phyloP scores from a whole-genome alignment of 2,329 filamentous ascomycete species.

The Colletotrichum sp. region DNA sequence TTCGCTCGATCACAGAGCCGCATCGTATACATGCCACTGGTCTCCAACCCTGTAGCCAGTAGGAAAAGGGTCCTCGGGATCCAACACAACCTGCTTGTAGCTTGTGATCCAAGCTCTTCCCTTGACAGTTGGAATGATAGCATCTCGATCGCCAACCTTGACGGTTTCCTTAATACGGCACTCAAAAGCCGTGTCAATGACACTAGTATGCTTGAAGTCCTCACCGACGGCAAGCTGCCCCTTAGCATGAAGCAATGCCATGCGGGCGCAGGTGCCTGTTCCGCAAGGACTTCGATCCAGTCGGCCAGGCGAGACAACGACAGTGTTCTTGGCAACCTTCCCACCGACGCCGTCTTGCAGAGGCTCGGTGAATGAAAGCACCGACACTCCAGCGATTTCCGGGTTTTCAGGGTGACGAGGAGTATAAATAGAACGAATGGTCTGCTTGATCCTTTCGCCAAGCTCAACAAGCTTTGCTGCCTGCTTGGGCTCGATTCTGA shows the following conservation, averaged over 20 bases:
- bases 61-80: constrained; percentile 49
- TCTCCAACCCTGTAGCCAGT: constrained; percentile 28
- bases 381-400: constrained; percentile 43
- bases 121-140: constrained; percentile 44
- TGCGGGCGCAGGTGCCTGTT: constrained; percentile 46
- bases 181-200: constrained; percentile 44
- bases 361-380: constrained; percentile 42
- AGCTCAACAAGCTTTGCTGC: constrained; percentile 41
- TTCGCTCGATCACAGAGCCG: neutral
- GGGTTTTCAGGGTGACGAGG: constrained; percentile 49
- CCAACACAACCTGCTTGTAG: constrained; percentile 46
- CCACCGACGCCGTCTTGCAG: constrained; percentile 24
- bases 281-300: constrained; percentile 52
- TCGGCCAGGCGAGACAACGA: constrained; percentile 49
- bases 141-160: constrained; percentile 41
- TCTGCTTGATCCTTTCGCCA: constrained; percentile 46
- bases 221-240: constrained; percentile 41
- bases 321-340: constrained; percentile 41
- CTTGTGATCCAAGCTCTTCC: constrained; percentile 51
- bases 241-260: constrained; percentile 47
- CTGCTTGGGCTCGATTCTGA: constrained; percentile 36
- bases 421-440: constrained; percentile 35
- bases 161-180: constrained; percentile 39
- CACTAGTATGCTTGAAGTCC: constrained; percentile 41
- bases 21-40: neutral